phyloP scores from a whole-genome alignment of 2,329 filamentous ascomycete genomes.

The Calcarisporium arbuscula region DNA sequence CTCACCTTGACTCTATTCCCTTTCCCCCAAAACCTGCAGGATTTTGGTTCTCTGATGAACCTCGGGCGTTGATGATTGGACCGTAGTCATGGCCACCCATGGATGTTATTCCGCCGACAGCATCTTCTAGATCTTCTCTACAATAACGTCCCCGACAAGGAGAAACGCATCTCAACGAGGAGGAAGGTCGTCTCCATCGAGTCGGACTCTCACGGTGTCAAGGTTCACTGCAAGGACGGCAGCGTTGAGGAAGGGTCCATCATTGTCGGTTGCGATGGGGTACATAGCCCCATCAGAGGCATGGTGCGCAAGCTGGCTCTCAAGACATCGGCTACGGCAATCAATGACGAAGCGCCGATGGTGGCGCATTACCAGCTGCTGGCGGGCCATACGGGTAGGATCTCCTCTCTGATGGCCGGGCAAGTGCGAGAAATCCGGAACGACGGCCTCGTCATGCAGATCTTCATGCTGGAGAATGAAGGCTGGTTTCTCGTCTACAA shows the following conservation, averaged over 20 bases:
- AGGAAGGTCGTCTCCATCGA: conserved; percentile 1
- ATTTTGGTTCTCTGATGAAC: no score
- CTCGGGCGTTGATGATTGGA: no score
- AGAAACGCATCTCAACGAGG: conserved; percentile 1
- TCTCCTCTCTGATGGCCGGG: no score
- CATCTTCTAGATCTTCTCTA: conserved; percentile 9
- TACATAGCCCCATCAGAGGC: conserved; percentile 24
- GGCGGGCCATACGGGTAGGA: no score
- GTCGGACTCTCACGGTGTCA: conserved; percentile 15
- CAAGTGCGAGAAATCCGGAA: no score
- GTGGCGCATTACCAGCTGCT: conserved; percentile 7
- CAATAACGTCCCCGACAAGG: conserved; percentile 9
- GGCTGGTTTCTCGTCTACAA: conserved; percentile 16
- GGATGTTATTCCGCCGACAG: background rate
- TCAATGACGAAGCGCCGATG: conserved; percentile 11
- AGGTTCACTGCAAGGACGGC: conserved; percentile 27
- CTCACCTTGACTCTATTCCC: no score
- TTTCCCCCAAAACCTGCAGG: no score
- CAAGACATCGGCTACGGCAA: conserved; percentile 6
- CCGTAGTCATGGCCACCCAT: background rate
- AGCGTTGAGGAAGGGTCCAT: conserved; percentile 27
- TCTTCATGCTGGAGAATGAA: conserved; percentile 9
- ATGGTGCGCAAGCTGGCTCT: conserved; percentile 18
- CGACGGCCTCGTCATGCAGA: no score
- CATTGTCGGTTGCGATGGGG: conserved; percentile 35